A percentile compares a stretch with the other conserved stretches of the same genome.
Conservation (phyloP, 768 basidiomycete genomes). For the Trametes coccinea region DNA sequence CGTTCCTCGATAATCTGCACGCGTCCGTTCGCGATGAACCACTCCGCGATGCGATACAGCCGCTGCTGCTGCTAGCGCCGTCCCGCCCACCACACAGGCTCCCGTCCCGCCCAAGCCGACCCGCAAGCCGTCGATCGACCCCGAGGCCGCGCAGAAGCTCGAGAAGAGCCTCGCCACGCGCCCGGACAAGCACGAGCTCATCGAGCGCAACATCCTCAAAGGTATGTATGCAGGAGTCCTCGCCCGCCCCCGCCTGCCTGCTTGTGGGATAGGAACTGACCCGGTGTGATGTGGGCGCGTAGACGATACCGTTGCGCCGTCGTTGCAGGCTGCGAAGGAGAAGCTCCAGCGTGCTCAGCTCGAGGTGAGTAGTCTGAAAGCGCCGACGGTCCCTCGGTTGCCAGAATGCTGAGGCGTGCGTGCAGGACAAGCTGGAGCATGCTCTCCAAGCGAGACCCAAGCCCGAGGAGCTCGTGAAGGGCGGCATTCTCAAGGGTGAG, state of each 20-base stretch:
- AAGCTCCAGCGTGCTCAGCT: conserved; percentile 62
- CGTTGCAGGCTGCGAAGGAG: conserved; percentile 59
- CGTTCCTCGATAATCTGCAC: background rate
- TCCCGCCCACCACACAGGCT: background rate
- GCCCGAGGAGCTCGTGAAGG: conserved; percentile 62
- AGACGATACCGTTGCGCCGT: conserved; percentile 67
- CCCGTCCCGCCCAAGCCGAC: conserved; percentile 9
- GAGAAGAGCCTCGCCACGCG: conserved; percentile 55
- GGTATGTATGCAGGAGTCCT: conserved; percentile 37
- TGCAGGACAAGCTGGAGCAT: conserved; percentile 63
- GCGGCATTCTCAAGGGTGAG: conserved; percentile 57
- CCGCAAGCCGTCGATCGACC: conserved; percentile 36
- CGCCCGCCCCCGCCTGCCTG: background rate
- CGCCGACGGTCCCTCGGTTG: too few relatives aligned
- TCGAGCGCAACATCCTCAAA: conserved; percentile 72
- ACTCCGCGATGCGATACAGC: background rate
- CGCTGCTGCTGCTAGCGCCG: background rate
- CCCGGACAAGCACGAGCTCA: conserved; percentile 60
- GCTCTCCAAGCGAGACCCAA: conserved; percentile 58
- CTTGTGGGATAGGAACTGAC: too few relatives aligned
- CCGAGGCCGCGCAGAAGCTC: conserved; percentile 43
- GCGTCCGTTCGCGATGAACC: too few relatives aligned
- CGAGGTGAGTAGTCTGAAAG: conserved; percentile 43
- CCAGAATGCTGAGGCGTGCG: background rate
- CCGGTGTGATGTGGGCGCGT: background rate